phyloP scores from a whole-genome alignment of 2,329 filamentous ascomycete genomes.

The Xylaria sp. region DNA sequence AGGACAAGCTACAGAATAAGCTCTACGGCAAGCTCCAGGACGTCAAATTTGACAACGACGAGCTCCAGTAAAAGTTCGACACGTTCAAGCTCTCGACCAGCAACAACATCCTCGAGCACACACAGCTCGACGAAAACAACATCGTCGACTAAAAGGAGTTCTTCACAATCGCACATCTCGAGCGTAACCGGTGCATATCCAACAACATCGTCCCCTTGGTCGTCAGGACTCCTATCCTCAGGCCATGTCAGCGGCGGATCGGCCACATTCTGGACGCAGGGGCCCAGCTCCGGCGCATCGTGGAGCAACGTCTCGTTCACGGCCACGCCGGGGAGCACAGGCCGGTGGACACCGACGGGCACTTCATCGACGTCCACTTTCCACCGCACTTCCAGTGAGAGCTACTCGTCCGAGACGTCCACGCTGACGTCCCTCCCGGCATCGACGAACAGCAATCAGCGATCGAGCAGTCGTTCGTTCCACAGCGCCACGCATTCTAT shows the following conservation, averaged over 20 bases:
- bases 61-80: constrained; percentile 9
- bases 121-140: constrained; percentile 9
- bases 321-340: constrained; percentile 16
- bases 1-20: constrained; percentile 4
- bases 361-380: constrained; percentile 2
- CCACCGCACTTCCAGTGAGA: background rate
- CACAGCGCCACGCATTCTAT: background rate
- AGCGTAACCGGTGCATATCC: constrained; percentile 8
- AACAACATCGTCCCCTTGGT: constrained; percentile 8
- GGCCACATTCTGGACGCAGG: constrained; percentile 14
- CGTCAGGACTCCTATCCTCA: constrained; percentile 23
- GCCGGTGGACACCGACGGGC: constrained; percentile 11
- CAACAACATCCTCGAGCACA: constrained; percentile 16
- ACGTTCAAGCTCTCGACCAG: background rate
- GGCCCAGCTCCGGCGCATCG: constrained; percentile 22
- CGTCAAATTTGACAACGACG: constrained; percentile 5
- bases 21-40: background rate
- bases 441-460: background rate
- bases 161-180: background rate
- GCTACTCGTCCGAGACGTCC: constrained; percentile 10
- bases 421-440: constrained; percentile 28
- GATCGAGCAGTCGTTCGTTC: background rate
- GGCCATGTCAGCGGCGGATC: constrained; percentile 6
- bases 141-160: constrained; percentile 14
- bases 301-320: constrained; percentile 39